phyloP scores from a whole-genome alignment of 2,329 filamentous ascomycete genomes.

The Furcasterigmium furcatum region DNA sequence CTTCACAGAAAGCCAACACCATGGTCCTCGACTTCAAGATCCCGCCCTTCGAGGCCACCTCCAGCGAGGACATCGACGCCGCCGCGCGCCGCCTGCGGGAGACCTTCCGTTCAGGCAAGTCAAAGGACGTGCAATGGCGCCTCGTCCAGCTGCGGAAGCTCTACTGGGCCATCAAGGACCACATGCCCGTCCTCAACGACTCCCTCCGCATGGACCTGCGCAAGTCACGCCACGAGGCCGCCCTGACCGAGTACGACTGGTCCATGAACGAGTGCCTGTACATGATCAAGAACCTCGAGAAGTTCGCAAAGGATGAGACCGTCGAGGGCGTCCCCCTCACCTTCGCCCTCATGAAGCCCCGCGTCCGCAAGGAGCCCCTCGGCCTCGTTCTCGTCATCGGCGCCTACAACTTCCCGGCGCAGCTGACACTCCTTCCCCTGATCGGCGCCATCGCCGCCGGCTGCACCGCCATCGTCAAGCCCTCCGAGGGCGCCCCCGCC shows the following conservation, averaged over 20 bases:
- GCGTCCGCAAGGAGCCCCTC: conserved; percentile 82
- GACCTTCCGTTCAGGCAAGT: conserved; percentile 77
- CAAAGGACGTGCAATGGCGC: conserved; percentile 78
- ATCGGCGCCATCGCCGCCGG: conserved; percentile 90
- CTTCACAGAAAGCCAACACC: conserved; percentile 15
- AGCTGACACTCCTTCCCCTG: conserved; percentile 73
- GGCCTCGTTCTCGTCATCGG: conserved; percentile 83
- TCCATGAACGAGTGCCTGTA: conserved; percentile 78
- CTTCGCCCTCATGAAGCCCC: conserved; percentile 68
- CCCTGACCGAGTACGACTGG: conserved; percentile 74
- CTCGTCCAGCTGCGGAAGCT: conserved; percentile 86
- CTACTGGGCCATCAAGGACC: conserved; percentile 89
- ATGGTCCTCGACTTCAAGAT: conserved; percentile 40
- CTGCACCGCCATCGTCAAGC: conserved; percentile 87
- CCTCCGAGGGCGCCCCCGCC: conserved; percentile 76
- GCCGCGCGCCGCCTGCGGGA: conserved; percentile 58
- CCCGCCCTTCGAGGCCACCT: conserved; percentile 54
- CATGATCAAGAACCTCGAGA: conserved; percentile 71
- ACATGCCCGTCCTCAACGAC: conserved; percentile 67
- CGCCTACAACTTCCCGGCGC: conserved; percentile 90
- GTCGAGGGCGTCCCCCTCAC: conserved; percentile 65
- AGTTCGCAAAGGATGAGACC: conserved; percentile 80
- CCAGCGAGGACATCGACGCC: conserved; percentile 62
- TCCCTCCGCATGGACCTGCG: conserved; percentile 75
- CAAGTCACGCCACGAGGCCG: conserved; percentile 74